Conservation (phyloP, 2,329 filamentous ascomycete species). For the Lecanicillium sp. region DNA sequence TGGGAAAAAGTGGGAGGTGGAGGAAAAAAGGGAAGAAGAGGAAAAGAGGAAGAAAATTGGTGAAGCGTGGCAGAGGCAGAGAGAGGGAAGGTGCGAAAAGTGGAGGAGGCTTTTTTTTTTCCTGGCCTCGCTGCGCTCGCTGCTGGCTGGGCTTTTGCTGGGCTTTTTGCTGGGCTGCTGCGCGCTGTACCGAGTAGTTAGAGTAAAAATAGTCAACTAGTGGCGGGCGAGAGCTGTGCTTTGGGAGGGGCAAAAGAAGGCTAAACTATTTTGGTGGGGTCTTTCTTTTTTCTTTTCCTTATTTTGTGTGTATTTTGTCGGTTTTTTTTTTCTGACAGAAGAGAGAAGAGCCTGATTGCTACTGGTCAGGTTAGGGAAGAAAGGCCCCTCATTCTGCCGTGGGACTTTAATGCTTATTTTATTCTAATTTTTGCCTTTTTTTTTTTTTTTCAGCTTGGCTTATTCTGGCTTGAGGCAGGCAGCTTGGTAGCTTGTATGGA, state of each 20-base stretch:
- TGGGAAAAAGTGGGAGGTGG: slow-evolving; percentile 3
- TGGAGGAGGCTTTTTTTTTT: slow-evolving; percentile 7
- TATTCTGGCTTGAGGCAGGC: no score
- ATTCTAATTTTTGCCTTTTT: no score
- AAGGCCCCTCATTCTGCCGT: no score
- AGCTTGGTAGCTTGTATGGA: no score
- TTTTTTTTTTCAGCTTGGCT: no score
- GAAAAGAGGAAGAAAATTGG: background rate
- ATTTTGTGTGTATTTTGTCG: background rate
- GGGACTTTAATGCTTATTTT: no score
- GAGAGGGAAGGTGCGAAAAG: slow-evolving; percentile 6
- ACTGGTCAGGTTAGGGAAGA: no score
- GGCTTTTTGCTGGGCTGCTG: background rate
- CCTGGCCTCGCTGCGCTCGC: background rate
- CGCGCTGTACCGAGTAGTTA: no score
- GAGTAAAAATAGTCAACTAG: no score
- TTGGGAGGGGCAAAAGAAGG: background rate
- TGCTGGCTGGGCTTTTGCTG: background rate
- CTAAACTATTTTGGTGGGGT: slow-evolving; percentile 9
- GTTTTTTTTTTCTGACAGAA: no score
- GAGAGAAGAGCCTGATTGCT: no score
- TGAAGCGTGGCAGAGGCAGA: slow-evolving; percentile 1
- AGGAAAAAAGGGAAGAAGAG: background rate
- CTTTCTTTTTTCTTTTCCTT: background rate
- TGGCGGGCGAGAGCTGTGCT: background rate